These are phyloP conservation scores for Xylogone sp. DNA, from an alignment of 2,329 filamentous ascomycete genomes.

Conservation along the genomic window DNA sequence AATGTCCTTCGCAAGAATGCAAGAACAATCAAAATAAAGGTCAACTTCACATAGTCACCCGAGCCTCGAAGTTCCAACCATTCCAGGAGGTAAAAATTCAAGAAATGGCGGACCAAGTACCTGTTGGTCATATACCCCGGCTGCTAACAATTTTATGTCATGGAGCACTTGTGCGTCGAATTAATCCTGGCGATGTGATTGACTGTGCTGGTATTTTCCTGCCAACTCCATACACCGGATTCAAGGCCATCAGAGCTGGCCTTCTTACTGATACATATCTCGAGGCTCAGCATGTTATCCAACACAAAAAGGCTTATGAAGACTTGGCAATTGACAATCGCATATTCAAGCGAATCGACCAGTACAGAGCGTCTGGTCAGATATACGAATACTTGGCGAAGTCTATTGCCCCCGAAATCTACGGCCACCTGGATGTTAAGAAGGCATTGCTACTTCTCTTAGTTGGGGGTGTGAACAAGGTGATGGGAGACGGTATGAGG, in stretches of 20 bases:
- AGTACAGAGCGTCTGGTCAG: conserved; percentile 79
- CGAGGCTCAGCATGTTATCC: conserved; percentile 87
- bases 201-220: conserved; percentile 95
- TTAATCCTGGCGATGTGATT: conserved; percentile 91
- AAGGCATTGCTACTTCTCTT: conserved; percentile 93
- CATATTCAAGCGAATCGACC: conserved; percentile 79
- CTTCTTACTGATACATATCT: conserved; percentile 97
- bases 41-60: conserved; percentile 88
- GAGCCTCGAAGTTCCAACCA: conserved; percentile 92
- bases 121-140: conserved; percentile 93
- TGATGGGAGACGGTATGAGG: conserved; percentile 97
- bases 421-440: conserved; percentile 93
- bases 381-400: conserved; percentile 94
- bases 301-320: conserved; percentile 98
- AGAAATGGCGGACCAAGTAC: conserved; percentile 98
- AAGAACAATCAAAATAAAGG: conserved; percentile 87
- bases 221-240: conserved; percentile 97
- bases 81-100: conserved; percentile 99
- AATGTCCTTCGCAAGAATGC: conserved; percentile 90
- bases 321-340: conserved; percentile 80
- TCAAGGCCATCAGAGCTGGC: conserved; percentile 93
- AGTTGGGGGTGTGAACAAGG: conserved; percentile 93
- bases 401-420: conserved; percentile 97
- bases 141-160: conserved; percentile 87
- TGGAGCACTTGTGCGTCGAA: conserved; percentile 76